Conservation (phyloP, 345 rosid species). For the Gossypium mustelinum region DNA sequence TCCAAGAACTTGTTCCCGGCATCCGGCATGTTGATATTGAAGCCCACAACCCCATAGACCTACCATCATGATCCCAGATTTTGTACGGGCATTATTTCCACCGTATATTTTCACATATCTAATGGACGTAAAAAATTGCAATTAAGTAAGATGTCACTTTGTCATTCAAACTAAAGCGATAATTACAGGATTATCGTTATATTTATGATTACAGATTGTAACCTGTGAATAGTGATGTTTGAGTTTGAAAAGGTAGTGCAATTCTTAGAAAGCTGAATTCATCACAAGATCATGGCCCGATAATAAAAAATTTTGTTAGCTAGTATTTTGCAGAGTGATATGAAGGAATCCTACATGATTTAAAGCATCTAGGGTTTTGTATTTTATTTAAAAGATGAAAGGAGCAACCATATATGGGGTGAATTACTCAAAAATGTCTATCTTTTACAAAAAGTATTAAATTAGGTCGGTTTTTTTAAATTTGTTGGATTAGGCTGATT, state of each 20-base stretch:
- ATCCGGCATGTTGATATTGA: conserved; percentile 95
- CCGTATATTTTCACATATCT: background rate
- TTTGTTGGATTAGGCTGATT: too few relatives aligned
- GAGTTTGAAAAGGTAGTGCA: background rate
- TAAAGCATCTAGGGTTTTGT: too few relatives aligned
- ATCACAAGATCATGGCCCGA: background rate
- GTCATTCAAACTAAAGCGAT: background rate
- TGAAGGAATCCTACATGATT: background rate
- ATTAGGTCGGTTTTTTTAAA: too few relatives aligned
- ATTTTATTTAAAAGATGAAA: too few relatives aligned
- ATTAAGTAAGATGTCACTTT: background rate
- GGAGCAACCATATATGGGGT: too few relatives aligned
- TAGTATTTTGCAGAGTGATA: background rate
- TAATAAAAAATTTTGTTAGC: background rate
- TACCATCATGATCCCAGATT: conserved; percentile 26
- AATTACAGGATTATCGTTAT: too few relatives aligned
- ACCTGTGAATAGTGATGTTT: background rate
- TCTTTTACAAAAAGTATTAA: too few relatives aligned
- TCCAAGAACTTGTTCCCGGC: conserved; percentile 93
- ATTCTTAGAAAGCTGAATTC: background rate
- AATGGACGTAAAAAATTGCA: background rate
- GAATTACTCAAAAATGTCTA: too few relatives aligned
- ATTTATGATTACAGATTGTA: background rate
- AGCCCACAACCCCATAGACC: conserved; percentile 80
- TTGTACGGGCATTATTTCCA: background rate